phyloP scores from a whole-genome alignment of 2,329 filamentous ascomycete species.

The Coniella lustricola region DNA sequence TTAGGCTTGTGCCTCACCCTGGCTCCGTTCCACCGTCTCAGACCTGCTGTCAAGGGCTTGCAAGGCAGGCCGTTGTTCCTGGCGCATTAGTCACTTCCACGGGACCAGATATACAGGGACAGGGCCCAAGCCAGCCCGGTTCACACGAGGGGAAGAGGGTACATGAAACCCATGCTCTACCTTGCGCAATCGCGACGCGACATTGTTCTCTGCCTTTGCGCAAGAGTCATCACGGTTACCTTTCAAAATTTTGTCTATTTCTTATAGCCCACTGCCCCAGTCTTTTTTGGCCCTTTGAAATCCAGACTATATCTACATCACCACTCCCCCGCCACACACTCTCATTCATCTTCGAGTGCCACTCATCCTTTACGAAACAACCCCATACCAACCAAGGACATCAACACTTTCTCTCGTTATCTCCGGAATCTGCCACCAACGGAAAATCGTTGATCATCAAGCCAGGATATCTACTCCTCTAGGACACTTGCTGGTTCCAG shows the following conservation, averaged over 20 bases:
- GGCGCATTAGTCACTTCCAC: constrained; percentile 4
- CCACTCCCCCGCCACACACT: constrained; percentile 5
- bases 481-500: too few species aligned
- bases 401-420: too few species aligned
- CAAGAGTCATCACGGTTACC: constrained; percentile 9
- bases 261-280: not conserved
- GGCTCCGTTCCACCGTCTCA: constrained; percentile 2
- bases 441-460: too few species aligned
- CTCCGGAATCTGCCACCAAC: too few species aligned
- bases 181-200: constrained; percentile 16
- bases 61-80: constrained; percentile 15
- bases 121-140: not conserved
- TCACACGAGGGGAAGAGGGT: not conserved
- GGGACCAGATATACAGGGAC: not conserved
- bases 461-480: too few species aligned
- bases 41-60: constrained; percentile 13
- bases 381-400: too few species aligned
- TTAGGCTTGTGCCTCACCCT: constrained; percentile 3
- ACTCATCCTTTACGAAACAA: too few species aligned
- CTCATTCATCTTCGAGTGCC: too few species aligned
- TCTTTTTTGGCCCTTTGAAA: not conserved
- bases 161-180: constrained; percentile 7
- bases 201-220: constrained; percentile 10
- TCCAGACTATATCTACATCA: constrained; percentile 3
- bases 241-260: not conserved